Percentiles rank a stretch among this genome's conserved stretches.
These are phyloP conservation scores for Lentithecium fluviatile DNA, from an alignment of 495 filamentous ascomycete species.

Conservation along the genomic window DNA sequence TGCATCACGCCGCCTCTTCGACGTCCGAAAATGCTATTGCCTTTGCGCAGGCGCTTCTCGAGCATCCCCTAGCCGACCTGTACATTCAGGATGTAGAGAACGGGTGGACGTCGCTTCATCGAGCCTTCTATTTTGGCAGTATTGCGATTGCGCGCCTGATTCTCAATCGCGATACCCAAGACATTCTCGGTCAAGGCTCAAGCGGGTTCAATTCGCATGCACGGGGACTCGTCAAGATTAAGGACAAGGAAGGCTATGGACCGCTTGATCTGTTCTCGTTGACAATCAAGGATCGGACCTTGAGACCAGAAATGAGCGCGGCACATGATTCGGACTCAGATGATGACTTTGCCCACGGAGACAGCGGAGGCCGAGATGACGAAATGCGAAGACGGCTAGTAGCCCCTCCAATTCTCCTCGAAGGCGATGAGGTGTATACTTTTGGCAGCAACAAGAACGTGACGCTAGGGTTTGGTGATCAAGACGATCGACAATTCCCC, in stretches of 20 bases:
- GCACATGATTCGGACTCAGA: conserved; percentile 43
- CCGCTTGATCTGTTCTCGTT: conserved; percentile 88
- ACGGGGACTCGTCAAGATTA: conserved; percentile 79
- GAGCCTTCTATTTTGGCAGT: conserved; percentile 91
- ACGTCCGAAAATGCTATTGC: conserved; percentile 60
- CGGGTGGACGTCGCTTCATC: conserved; percentile 93
- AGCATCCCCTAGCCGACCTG: conserved; percentile 80
- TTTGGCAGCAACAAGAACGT: conserved; percentile 96
- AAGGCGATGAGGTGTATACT: conserved; percentile 83
- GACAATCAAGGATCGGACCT: conserved; percentile 63
- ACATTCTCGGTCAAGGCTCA: conserved; percentile 56
- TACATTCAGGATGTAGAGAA: conserved; percentile 85
- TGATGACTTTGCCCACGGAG: conserved; percentile 30
- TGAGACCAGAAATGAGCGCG: conserved; percentile 37
- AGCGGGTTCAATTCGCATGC: conserved; percentile 48
- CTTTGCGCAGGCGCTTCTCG: conserved; percentile 75
- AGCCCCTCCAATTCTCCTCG: conserved; percentile 41
- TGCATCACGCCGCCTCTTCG: conserved; percentile 81
- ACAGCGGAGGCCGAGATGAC: conserved; percentile 37
- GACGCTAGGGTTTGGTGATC: conserved; percentile 85
- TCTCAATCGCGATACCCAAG: conserved; percentile 69
- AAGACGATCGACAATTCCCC: conserved; percentile 90
- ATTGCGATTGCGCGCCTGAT: conserved; percentile 78
- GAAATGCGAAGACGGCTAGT: conserved; percentile 13
- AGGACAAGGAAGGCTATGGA: conserved; percentile 91